Evolutionary conservation across 345 rosid genomes (phyloP).

Genomic region (Noccaea bulbosa): DNA sequence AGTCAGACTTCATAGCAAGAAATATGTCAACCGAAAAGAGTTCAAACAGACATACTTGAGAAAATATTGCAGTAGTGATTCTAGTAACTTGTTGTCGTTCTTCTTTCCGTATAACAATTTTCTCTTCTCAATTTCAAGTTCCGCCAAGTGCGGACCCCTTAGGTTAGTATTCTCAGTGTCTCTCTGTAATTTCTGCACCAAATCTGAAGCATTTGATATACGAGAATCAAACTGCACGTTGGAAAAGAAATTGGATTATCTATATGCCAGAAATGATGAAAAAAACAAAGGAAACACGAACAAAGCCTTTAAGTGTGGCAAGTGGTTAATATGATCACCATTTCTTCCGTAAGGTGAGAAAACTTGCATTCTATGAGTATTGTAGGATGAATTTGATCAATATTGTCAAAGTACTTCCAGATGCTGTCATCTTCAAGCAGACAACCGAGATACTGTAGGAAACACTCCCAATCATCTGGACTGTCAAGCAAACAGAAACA

Average conservation of each 20-base stretch:
- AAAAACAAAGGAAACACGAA: constrained; percentile 15
- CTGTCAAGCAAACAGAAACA: constrained; percentile 57
- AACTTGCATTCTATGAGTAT: constrained; percentile 59
- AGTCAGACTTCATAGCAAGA: constrained; percentile 13
- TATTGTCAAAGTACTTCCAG: constrained; percentile 52
- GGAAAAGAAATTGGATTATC: constrained; percentile 30
- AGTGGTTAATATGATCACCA: constrained; percentile 55
- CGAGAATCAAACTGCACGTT: constrained; percentile 78
- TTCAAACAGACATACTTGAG: constrained; percentile 53
- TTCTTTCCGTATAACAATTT: constrained; percentile 72
- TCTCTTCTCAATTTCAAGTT: constrained; percentile 86
- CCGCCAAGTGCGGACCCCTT: constrained; percentile 79
- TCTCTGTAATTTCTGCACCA: constrained; percentile 67
- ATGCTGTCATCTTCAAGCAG: constrained; percentile 83
- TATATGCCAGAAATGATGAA: constrained; percentile 21
- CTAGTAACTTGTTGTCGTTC: constrained; percentile 57
- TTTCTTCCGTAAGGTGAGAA: constrained; percentile 70
- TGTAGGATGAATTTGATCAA: constrained; percentile 53
- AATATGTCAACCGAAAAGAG: constrained; percentile 14
- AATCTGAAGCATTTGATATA: constrained; percentile 64
- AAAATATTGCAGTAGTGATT: constrained; percentile 69
- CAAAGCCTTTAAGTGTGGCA: constrained; percentile 17
- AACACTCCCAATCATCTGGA: constrained; percentile 99
- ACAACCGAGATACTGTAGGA: constrained; percentile 88
- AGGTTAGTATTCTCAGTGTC: constrained; percentile 51